Evolutionary conservation across 371 early-diverging fungal species (phyloP).

Genomic region (Rhizopus sp.): DNA sequence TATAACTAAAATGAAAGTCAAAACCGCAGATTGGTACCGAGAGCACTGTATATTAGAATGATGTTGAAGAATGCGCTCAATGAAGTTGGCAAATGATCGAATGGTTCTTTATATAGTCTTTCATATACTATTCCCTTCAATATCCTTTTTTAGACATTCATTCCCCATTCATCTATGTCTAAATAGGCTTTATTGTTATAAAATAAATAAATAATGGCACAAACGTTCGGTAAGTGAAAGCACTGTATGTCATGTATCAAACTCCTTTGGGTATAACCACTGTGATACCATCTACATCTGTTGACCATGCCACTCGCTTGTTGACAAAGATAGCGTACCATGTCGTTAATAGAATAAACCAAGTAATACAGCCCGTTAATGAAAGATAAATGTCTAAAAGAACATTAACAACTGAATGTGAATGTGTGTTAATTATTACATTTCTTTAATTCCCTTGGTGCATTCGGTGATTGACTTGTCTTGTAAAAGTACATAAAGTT

Average conservation of each 20-base stretch:
- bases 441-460: constrained; percentile 47
- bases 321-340: constrained; percentile 65
- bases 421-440: constrained; percentile 33
- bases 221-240: too few relatives aligned
- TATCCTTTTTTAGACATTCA: too few relatives aligned
- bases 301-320: constrained; percentile 53
- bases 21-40: too few relatives aligned
- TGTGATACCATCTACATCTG: constrained; percentile 51
- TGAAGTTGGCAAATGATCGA: too few relatives aligned
- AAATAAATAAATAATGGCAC: too few relatives aligned
- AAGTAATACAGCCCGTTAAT: constrained; percentile 39
- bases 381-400: constrained; percentile 56
- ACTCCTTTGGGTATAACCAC: constrained; percentile 63
- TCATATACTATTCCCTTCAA: too few relatives aligned
- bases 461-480: constrained; percentile 31
- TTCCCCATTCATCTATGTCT: too few relatives aligned
- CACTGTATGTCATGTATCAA: constrained; percentile 10
- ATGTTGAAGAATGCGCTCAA: too few relatives aligned
- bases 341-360: constrained; percentile 51
- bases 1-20: too few relatives aligned
- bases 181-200: too few relatives aligned
- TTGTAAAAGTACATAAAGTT: constrained; percentile 61
- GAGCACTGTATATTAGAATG: too few relatives aligned
- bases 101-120: too few relatives aligned
- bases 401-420: not conserved